Conservation (phyloP, 2,329 filamentous ascomycete genomes). For the Hyphodiscus sp. region DNA sequence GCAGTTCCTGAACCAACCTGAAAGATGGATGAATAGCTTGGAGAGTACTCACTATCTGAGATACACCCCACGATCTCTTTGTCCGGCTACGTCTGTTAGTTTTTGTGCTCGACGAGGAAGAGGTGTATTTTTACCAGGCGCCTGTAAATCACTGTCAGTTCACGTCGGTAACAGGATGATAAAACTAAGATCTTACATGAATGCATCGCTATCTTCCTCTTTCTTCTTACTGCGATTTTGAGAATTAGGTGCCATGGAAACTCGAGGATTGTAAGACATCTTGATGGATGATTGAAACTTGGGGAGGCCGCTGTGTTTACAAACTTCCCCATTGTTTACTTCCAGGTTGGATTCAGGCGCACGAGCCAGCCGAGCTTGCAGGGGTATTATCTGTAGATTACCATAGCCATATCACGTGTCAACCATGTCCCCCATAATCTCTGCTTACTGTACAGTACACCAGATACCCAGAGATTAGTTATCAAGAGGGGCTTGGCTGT, state of each 20-base stretch:
- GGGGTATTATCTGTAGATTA: too few relatives aligned
- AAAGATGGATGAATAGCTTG: too few relatives aligned
- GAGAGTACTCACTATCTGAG: conserved; percentile 55
- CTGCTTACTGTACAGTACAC: too few relatives aligned
- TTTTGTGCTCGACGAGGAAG: not conserved
- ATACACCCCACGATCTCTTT: conserved; percentile 94
- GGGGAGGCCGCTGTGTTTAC: not conserved
- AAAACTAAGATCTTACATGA: conserved; percentile 31
- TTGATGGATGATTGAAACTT: conserved; percentile 2
- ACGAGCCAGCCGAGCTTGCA: too few relatives aligned
- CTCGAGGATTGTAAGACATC: conserved; percentile 45
- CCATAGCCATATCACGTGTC: too few relatives aligned
- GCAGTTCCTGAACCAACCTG: too few relatives aligned
- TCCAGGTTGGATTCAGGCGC: not conserved
- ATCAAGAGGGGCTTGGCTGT: too few relatives aligned
- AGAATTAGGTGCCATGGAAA: conserved; percentile 43
- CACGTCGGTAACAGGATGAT: too few relatives aligned
- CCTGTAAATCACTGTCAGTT: conserved; percentile 12
- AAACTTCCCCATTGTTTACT: too few relatives aligned
- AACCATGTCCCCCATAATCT: too few relatives aligned
- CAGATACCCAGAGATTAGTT: too few relatives aligned
- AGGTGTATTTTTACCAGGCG: conserved; percentile 38
- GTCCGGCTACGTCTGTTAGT: conserved; percentile 37
- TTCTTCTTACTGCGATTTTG: conserved; percentile 44
- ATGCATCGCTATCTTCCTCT: conserved; percentile 49